A percentile compares a stretch with the other conserved stretches of the same genome.
Conservation (phyloP, 2,329 filamentous ascomycete genomes). For the Xylaria arbuscula region DNA sequence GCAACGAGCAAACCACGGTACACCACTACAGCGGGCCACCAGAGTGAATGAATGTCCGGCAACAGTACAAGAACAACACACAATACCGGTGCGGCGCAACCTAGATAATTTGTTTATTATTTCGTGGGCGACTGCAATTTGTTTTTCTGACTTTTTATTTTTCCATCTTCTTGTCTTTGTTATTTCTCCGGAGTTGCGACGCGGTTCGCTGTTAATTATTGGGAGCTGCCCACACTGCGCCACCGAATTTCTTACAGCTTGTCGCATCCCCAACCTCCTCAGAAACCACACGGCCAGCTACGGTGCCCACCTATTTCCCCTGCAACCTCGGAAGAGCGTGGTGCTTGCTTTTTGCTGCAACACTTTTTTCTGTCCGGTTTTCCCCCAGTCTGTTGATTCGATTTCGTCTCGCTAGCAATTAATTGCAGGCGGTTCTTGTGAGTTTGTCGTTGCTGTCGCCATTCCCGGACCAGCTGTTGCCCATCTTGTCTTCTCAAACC, state of each 20-base stretch:
- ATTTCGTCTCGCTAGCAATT: constrained; percentile 19
- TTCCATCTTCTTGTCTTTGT: neutral
- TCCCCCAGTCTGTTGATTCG: neutral
- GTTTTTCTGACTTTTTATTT: neutral
- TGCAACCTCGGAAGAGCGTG: constrained; percentile 18
- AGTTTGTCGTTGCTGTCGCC: constrained; percentile 43
- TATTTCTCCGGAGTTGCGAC: constrained; percentile 14
- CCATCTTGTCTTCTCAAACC: constrained; percentile 62
- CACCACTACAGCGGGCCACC: neutral
- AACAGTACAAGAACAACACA: neutral
- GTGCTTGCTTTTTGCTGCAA: constrained; percentile 10
- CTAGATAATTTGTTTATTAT: constrained; percentile 1
- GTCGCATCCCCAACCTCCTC: constrained; percentile 40
- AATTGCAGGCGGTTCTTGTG: constrained; percentile 32
- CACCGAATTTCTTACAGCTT: constrained; percentile 39
- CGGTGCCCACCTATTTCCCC: constrained; percentile 14
- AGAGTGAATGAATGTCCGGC: neutral
- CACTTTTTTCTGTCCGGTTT: constrained; percentile 1
- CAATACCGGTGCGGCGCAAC: constrained; percentile 14
- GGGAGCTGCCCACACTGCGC: constrained; percentile 37
- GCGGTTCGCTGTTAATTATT: constrained; percentile 24
- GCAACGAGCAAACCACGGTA: constrained; percentile 20
- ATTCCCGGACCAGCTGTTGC: constrained; percentile 54
- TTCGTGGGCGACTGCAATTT: neutral
- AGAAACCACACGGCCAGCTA: constrained; percentile 18